These are phyloP conservation scores for Pterocarpus macrocarpus DNA, from an alignment of 306 rosid species.

Conservation along the genomic window DNA sequence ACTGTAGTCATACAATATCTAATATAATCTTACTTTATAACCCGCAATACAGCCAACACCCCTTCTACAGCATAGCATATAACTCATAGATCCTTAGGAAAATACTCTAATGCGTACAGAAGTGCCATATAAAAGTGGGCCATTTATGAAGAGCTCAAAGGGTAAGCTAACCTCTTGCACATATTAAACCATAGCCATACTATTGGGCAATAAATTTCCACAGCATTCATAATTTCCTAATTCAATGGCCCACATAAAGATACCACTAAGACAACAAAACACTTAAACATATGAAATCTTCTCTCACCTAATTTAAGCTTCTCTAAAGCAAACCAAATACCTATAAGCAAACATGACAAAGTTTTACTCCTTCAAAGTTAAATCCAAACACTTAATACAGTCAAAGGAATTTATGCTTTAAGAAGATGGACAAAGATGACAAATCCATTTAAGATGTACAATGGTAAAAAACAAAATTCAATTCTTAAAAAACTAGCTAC, in stretches of 20 bases:
- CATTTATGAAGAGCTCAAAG: neutral
- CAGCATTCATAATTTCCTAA: neutral
- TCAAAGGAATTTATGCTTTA: conserved; percentile 13
- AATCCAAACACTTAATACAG: conserved; percentile 3
- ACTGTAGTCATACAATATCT: neutral
- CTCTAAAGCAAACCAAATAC: neutral
- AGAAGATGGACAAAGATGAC: conserved; percentile 6
- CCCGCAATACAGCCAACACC: neutral
- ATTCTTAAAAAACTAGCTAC: conserved; percentile 24
- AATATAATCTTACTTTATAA: neutral
- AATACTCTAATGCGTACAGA: neutral
- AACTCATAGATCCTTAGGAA: neutral
- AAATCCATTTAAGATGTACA: conserved; percentile 23
- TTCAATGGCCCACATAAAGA: neutral
- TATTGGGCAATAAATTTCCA: neutral
- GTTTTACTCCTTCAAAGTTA: neutral
- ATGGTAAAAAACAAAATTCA: conserved; percentile 10
- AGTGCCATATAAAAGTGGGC: neutral
- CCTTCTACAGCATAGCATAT: conserved; percentile 23
- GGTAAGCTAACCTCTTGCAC: neutral
- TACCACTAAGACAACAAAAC: neutral
- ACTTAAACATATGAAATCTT: neutral
- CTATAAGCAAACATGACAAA: neutral
- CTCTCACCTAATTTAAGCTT: neutral
- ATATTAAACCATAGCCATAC: conserved; percentile 1